phyloP scores from a whole-genome alignment of 441 rosid genomes.

The Bruguiera hainesii region DNA sequence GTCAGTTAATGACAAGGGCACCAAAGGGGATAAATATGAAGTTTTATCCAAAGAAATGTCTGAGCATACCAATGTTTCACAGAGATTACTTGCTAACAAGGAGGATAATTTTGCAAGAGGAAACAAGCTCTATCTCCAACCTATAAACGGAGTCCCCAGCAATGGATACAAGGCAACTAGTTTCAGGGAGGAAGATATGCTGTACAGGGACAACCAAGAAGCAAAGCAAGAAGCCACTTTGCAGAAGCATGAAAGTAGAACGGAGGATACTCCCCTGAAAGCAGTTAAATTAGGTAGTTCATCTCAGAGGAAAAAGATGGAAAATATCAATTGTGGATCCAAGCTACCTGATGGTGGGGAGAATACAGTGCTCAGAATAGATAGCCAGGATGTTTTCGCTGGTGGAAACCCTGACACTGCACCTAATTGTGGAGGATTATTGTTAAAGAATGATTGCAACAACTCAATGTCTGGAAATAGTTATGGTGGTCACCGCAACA shows the following conservation, averaged over 20 bases:
- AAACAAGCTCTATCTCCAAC: slow-evolving; percentile 19
- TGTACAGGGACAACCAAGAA: slow-evolving; percentile 34
- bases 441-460: slow-evolving; percentile 30
- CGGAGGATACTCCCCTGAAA: slow-evolving; percentile 40
- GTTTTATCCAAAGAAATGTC: slow-evolving; percentile 34
- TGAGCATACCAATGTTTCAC: slow-evolving; percentile 23
- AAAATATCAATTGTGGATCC: slow-evolving; percentile 23
- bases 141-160: slow-evolving; percentile 20
- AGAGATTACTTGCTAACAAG: slow-evolving; percentile 7
- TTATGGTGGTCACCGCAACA: slow-evolving; percentile 23
- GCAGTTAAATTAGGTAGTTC: slow-evolving; percentile 44
- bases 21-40: slow-evolving; percentile 28
- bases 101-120: no score
- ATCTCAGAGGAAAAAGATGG: slow-evolving; percentile 37
- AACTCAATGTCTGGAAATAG: slow-evolving; percentile 23
- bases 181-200: slow-evolving; percentile 33
- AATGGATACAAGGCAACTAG: slow-evolving; percentile 27
- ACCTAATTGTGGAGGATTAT: slow-evolving; percentile 26
- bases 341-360: slow-evolving; percentile 36
- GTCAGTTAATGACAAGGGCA: slow-evolving; percentile 26
- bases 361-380: slow-evolving; percentile 35
- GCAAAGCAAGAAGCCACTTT: slow-evolving; percentile 27
- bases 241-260: slow-evolving; percentile 34
- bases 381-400: slow-evolving; percentile 19
- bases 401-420: slow-evolving; percentile 25